Base-by-base conservation (phyloP, 2,329 filamentous ascomycete genomes). In the Bipolaris zeicola region DNA sequence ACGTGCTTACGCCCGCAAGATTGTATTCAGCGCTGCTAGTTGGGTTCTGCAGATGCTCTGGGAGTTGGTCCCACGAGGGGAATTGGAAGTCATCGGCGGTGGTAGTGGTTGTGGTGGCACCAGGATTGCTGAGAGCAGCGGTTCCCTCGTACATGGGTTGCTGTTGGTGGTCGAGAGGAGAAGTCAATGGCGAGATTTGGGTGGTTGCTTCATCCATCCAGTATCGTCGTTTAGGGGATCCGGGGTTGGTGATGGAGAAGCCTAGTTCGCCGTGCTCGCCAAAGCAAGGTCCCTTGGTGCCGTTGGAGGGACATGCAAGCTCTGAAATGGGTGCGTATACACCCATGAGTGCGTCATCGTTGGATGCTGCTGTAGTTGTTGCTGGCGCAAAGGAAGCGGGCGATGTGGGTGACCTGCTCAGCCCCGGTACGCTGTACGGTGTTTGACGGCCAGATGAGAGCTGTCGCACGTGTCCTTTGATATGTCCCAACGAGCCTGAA, bases 51-150 rank as follows among this genome's bases (percentile, higher is more conserved):
- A 73, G 67, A 8, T 65, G 63, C 11, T 46, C 49, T 0, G 64
- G 67, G 1, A 73, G 37, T 51, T 71, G 65, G 43, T 70, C 70
- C 70, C 70, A 74, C 7, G 58, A 64, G 1, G 67, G 61, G 16
- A 73, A 64, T 2, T 63, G 62, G 44, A 72, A 70, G 37, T 66
- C 59, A 1, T 60, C 51, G 20, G 48, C 16, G 26, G 26, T 33
- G 2, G 10, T 31, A 2, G 24, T 44, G 1, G 42, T 49, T 10
- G 50, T 47, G 10, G 24, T 47, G 10, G 24, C 14, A 20, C 42
- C 20, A 10, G 54, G 57, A 6, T 54, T 57, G n/a, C 43, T 45
- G 10, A 55, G 44, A 49, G 54, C 50, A 22, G 55, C 31, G 20
- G 43, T 62, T n/a, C 51, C 51, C 13, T 60, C 47, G 44, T 57